Conservation (phyloP, 306 rosid species). For the Trifolium fragiferum region DNA sequence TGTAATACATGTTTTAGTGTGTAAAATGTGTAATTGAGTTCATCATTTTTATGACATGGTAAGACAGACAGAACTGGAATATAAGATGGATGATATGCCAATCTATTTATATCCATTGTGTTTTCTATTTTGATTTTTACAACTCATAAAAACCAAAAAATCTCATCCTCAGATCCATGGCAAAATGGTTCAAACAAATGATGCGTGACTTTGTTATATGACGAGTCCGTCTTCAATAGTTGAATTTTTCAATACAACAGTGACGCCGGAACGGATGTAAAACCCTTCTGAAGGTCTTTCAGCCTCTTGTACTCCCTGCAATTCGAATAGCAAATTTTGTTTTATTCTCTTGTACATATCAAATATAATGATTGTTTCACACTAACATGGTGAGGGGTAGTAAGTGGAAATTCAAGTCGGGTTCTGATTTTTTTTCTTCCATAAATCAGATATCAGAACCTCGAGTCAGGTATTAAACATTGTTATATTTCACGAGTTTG, state of each 20-base stretch:
- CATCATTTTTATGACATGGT: conserved; percentile 5
- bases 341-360: background rate
- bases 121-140: conserved; percentile 1
- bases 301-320: conserved; percentile 91
- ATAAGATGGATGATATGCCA: conserved; percentile 12
- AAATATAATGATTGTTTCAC: background rate
- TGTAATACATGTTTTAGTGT: conserved; percentile 2
- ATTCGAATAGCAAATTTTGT: conserved; percentile 24
- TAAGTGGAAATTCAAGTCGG: too few relatives aligned
- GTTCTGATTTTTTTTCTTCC: too few relatives aligned
- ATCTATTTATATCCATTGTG: conserved; percentile 9
- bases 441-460: too few relatives aligned
- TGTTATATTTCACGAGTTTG: too few relatives aligned
- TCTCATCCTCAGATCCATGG: conserved; percentile 40
- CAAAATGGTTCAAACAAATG: conserved; percentile 34
- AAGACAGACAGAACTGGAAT: conserved; percentile 10
- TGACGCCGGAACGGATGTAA: conserved; percentile 86
- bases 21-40: background rate
- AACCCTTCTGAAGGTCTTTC: conserved; percentile 90
- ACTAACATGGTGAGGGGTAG: background rate
- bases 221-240: conserved; percentile 64
- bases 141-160: conserved; percentile 21
- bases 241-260: conserved; percentile 72
- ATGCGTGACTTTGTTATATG: conserved; percentile 49
- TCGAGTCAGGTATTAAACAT: too few relatives aligned